Base-by-base conservation (phyloP, 768 basidiomycete species). In the Termitomyces bulborhizus region DNA sequence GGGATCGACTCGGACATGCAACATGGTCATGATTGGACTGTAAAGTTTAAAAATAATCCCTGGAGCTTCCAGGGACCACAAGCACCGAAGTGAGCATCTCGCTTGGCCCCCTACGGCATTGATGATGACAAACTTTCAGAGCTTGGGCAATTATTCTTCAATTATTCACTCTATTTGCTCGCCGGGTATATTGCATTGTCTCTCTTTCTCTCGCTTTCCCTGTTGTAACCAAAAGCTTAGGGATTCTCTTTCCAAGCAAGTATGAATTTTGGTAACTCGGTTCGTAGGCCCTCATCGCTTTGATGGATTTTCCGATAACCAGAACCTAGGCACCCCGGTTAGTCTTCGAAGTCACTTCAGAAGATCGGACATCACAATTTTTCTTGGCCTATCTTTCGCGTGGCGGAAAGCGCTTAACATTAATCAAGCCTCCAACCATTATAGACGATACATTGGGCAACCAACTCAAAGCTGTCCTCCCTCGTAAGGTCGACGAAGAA, bases 171-270 rank as follows among this genome's bases (percentile, higher is more conserved):
- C 70, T 85, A 31, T 81, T 90, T 60, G 77, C 82, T 46, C 68
- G 73, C 54, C 74, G 82, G 62, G 88, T 88, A 62, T 55, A 77
- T 70, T 36, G 26, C 11, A 47, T 26, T 18, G 50, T 53, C 46
- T 55, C 44, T 27, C 51, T 50, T 44, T 54, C 45, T 49, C 26
- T 46, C 37, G 29, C 49, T 57, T 11, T 56, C 29, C 7, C 58
- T 26, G 46, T 39, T 57, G 48, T 50, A n/a, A 49, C 26, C 16
- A 42, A n/a, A 12, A 16, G 37, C 27, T 5, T 61, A 90, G 88
- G 88, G 88, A 37, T 90, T 83, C 62, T 71, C 79, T n/a, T 89
- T 86, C 59, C 72, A 83, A 60, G 80, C 88, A 26, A 74, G 79
- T n/a, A 73, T 82, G 34, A 83, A 82, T 60, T 75, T 78, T 6